Evolutionary conservation across 208 protist species (phyloP).

Genomic region (Wallacemonas sp.): DNA sequence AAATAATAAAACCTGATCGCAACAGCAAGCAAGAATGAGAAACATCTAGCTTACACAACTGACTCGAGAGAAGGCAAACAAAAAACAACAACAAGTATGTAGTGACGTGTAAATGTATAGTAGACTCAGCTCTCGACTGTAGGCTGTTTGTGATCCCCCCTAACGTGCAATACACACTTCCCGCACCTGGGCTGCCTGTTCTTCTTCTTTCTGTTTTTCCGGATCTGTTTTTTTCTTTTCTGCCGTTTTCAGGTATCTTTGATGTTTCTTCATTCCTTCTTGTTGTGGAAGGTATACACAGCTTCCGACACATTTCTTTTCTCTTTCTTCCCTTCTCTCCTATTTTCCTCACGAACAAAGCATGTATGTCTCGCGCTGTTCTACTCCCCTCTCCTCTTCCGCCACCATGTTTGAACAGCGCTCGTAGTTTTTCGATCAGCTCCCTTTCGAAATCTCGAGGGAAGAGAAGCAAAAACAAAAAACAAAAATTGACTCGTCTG

Average conservation of each 20-base stretch:
- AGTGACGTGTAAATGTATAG: not conserved
- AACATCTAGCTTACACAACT: too few relatives aligned
- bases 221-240: not conserved
- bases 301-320: not conserved
- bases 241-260: not conserved
- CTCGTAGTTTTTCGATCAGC: not conserved
- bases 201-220: not conserved
- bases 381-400: too few relatives aligned
- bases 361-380: not conserved
- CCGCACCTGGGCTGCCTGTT: too few relatives aligned
- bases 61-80: not conserved
- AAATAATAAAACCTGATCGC: too few relatives aligned
- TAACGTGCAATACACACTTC: too few relatives aligned
- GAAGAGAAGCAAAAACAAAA: too few relatives aligned
- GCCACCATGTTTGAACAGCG: not conserved
- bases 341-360: conserved; percentile 3
- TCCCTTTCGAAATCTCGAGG: too few relatives aligned
- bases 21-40: too few relatives aligned
- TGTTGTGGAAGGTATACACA: conserved; percentile 5
- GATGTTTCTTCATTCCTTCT: conserved; percentile 7
- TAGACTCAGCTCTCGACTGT: not conserved
- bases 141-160: too few relatives aligned
- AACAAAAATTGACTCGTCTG: too few relatives aligned
- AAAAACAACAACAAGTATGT: not conserved
- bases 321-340: conserved; percentile 1